Conservation (phyloP, 2,329 filamentous ascomycete genomes). For the Colletotrichum trifolii region DNA sequence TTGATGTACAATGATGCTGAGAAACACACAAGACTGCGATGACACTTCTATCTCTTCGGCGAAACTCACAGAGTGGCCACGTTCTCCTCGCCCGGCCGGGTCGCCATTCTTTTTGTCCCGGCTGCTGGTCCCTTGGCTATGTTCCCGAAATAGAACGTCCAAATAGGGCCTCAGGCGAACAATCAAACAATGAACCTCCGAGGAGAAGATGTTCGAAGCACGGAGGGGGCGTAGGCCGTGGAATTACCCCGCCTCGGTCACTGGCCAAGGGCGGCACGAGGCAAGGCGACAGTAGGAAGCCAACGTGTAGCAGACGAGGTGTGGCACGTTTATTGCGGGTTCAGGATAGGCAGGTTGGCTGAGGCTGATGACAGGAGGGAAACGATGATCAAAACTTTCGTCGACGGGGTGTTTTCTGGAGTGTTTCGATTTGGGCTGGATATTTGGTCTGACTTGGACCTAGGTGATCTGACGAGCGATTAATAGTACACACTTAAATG, state of each 20-base stretch:
- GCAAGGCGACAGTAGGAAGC: slow-evolving; percentile 4
- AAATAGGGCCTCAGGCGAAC: slow-evolving; percentile 1
- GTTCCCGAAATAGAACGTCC: slow-evolving; percentile 17
- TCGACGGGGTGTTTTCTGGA: background rate
- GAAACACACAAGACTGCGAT: too few relatives aligned
- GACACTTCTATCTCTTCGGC: background rate
- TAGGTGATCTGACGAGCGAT: too few relatives aligned
- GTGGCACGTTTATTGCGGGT: slow-evolving; percentile 13
- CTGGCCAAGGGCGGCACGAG: slow-evolving; percentile 32
- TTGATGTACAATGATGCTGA: too few relatives aligned
- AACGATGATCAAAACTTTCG: slow-evolving; percentile 2
- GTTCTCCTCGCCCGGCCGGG: slow-evolving; percentile 60
- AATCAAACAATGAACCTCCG: slow-evolving; percentile 6
- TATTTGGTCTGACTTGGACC: slow-evolving; percentile 14
- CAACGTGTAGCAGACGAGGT: slow-evolving; percentile 7
- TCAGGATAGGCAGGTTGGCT: background rate
- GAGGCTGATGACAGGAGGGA: slow-evolving; percentile 4
- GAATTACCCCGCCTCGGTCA: slow-evolving; percentile 35
- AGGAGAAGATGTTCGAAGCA: slow-evolving; percentile 6
- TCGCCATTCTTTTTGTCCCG: slow-evolving; percentile 52
- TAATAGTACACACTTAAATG: too few relatives aligned
- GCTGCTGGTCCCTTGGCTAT: background rate
- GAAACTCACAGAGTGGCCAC: slow-evolving; percentile 61
- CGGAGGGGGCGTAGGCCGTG: slow-evolving; percentile 21
- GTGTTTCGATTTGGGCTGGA: slow-evolving; percentile 1